Evolutionary conservation across 2,329 filamentous ascomycete species (phyloP).

Genomic region (Penicillium psychrosexuale): DNA sequence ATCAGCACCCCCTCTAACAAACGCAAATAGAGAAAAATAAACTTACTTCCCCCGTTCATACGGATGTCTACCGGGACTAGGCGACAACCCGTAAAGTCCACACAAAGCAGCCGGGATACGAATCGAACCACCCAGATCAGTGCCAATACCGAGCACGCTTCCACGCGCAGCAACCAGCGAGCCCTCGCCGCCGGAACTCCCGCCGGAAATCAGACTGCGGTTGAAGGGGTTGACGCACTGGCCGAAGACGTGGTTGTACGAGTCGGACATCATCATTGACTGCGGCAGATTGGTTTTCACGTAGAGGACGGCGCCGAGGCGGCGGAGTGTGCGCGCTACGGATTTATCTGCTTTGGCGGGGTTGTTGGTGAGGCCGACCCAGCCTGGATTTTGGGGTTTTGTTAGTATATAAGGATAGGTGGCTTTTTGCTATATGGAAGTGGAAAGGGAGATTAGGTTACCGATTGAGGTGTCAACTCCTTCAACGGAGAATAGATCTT

Average conservation of each 20-base stretch:
- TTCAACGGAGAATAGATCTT: constrained; percentile 32
- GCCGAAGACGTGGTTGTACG: constrained; percentile 48
- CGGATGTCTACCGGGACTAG: constrained; percentile 37
- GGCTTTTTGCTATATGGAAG: not conserved
- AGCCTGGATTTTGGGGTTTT: constrained; percentile 12
- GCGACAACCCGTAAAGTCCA: constrained; percentile 51
- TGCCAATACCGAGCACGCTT: constrained; percentile 53
- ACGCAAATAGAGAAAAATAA: constrained; percentile 11
- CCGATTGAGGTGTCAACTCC: constrained; percentile 26
- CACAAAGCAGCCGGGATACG: constrained; percentile 57
- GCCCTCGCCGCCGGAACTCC: constrained; percentile 55
- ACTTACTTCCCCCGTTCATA: constrained; percentile 36
- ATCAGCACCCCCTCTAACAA: not conserved
- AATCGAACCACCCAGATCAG: constrained; percentile 53
- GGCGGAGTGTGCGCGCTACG: constrained; percentile 21
- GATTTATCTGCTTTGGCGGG: constrained; percentile 21
- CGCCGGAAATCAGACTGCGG: constrained; percentile 50
- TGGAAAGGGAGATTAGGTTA: not conserved
- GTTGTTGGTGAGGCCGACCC: constrained; percentile 25
- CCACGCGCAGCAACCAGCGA: constrained; percentile 51
- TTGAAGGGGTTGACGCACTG: constrained; percentile 55
- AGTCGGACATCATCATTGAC: constrained; percentile 30
- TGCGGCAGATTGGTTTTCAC: constrained; percentile 27
- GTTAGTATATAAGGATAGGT: no score
- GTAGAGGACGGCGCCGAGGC: constrained; percentile 23